These are phyloP conservation scores for Emergomyces pasteurianus DNA, from an alignment of 2,329 filamentous ascomycete genomes.

Conservation along the genomic window DNA sequence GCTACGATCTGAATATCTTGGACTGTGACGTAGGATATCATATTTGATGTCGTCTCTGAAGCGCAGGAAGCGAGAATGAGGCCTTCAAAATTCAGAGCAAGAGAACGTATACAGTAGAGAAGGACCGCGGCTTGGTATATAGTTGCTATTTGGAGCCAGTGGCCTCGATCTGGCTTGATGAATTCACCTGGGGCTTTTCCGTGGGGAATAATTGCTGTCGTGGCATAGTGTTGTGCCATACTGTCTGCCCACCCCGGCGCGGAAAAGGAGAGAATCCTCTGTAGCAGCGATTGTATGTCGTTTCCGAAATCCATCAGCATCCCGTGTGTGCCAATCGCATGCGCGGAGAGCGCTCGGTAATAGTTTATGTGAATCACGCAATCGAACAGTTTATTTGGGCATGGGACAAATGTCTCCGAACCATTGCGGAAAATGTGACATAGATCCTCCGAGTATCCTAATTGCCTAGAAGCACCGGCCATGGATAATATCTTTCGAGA, in stretches of 20 bases:
- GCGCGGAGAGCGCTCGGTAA: conserved; percentile 5
- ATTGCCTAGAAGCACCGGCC: conserved; percentile 5
- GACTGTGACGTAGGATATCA: conserved; percentile 5
- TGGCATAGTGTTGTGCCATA: conserved; percentile 4
- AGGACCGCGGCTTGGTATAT: conserved; percentile 9
- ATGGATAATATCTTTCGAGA: conserved; percentile 1
- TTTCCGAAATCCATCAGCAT: not conserved
- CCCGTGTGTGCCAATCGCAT: not conserved
- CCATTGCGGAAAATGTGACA: conserved; percentile 7
- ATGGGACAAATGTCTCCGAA: conserved; percentile 9
- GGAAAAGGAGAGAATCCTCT: conserved; percentile 9
- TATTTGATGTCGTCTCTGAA: not conserved
- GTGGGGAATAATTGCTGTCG: not conserved
- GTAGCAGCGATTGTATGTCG: conserved; percentile 2
- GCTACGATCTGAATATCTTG: conserved; percentile 8
- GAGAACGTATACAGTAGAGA: conserved; percentile 9
- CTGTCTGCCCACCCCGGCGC: conserved; percentile 6
- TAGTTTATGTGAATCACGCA: conserved; percentile 11
- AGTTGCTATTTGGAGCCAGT: conserved; percentile 10
- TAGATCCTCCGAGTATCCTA: conserved; percentile 8
- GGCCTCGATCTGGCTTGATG: conserved; percentile 5
- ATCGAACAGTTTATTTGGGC: conserved; percentile 9
- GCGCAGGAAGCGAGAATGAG: conserved; percentile 3
- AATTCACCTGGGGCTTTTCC: conserved; percentile 5
- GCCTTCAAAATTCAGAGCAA: conserved; percentile 8